Evolutionary conservation across 495 filamentous ascomycete genomes (phyloP), one percentile per base, ranked within the genome.

Genomic region (Halenospora varia): DNA sequence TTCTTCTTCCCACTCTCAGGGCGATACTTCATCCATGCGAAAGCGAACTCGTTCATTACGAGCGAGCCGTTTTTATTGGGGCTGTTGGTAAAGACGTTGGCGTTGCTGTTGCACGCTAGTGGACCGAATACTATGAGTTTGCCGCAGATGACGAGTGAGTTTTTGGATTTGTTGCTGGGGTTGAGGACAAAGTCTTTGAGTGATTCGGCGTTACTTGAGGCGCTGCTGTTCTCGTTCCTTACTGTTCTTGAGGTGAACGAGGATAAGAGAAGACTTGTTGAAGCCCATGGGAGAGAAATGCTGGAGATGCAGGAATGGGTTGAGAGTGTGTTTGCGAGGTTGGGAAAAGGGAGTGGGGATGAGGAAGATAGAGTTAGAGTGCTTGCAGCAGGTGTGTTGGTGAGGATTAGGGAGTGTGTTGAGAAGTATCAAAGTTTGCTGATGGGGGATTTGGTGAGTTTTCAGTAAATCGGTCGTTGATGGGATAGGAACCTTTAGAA

Each of bases 1-100:
- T 94, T 96, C 74, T 96, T 97, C 81, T 84, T 88, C 71, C 84
- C 94, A 17, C 68, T 91, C 3, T 82, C 81, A 0, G 81, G 81
- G 4, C 77, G 80, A 39, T 83, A 81, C 67, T 78, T 79, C 54
- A 73, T 72, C n/a, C 76, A 77, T 4, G 65, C 79, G 44, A 79
- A 73, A 42, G 70, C 71, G 2, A 59, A 71, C 2, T 67, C 71
- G 2, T 73, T 70, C n/a, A 59, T 70, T 2, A 72, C 83, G 48
- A 81, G 84, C 61, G 76, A 84, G 46, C 81, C 85, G 2, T 71
- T 78, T 51, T 74, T 90, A 0, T 77, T 91, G 0, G 66, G 78
- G 0, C 69, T 79, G 0, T 86, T 82, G 66, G 67, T 91, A 45
- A 82, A 85, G 59, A 91, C 88, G 0, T 71, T 91, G 0, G 77